Percentiles rank a stretch among this genome's conserved stretches.
phyloP scores from a whole-genome alignment of 2,329 filamentous ascomycete genomes.

The Aspergillus melleus region DNA sequence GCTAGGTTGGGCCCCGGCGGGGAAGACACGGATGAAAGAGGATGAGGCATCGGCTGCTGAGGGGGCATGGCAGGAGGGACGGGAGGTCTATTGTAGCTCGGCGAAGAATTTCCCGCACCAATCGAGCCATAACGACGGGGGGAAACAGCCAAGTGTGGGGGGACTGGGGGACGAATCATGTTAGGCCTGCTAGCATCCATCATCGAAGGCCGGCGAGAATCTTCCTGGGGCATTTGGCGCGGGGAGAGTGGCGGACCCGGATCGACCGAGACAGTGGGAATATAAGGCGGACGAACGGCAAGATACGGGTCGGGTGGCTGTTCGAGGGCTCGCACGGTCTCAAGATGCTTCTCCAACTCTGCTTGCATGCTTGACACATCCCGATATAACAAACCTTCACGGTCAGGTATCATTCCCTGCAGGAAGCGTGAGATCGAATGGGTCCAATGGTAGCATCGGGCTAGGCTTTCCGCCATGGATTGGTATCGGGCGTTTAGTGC shows the following conservation, averaged over 20 bases:
- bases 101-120: constrained; percentile 66
- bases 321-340: constrained; percentile 57
- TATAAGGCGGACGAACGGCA: constrained; percentile 65
- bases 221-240: constrained; percentile 81
- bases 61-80: constrained; percentile 67
- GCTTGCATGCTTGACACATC: constrained; percentile 66
- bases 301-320: constrained; percentile 66
- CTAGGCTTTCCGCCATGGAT: constrained; percentile 75
- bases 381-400: constrained; percentile 74
- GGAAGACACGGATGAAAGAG: constrained; percentile 56
- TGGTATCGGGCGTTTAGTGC: constrained; percentile 80
- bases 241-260: constrained; percentile 78
- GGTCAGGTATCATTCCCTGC: constrained; percentile 69
- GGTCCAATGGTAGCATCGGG: constrained; percentile 75
- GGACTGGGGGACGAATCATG: constrained; percentile 74
- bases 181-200: constrained; percentile 61
- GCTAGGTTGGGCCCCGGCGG: constrained; percentile 66
- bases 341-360: constrained; percentile 63
- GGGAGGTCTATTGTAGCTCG: constrained; percentile 70
- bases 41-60: constrained; percentile 67
- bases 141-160: constrained; percentile 76
- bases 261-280: constrained; percentile 62
- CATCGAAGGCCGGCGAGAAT: constrained; percentile 71
- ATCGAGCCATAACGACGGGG: constrained; percentile 87
- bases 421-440: constrained; percentile 79